phyloP scores from a whole-genome alignment of 2,329 filamentous ascomycete species.

The Cadophora gregata region DNA sequence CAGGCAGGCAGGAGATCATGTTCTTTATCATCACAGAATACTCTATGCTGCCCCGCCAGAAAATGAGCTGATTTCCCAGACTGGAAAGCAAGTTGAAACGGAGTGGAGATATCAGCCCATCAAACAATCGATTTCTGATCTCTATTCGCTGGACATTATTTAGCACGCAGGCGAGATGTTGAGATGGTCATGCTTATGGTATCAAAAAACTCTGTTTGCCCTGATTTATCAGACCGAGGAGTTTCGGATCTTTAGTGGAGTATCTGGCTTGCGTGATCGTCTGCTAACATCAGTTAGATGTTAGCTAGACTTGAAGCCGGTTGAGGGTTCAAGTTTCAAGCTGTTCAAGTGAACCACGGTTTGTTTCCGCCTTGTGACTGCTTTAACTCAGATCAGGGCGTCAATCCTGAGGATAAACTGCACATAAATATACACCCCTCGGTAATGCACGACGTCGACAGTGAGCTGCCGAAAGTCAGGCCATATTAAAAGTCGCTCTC shows the following conservation, averaged over 20 bases:
- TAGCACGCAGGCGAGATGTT: not conserved
- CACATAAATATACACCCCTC: no score
- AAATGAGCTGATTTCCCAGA: not conserved
- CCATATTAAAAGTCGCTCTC: not conserved
- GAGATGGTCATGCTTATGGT: not conserved
- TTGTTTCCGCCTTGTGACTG: no score
- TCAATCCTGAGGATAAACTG: no score
- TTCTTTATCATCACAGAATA: not conserved
- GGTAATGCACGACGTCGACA: no score
- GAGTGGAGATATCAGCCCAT: not conserved
- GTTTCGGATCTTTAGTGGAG: not conserved
- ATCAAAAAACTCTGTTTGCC: not conserved
- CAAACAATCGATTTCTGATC: not conserved
- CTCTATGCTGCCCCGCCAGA: not conserved
- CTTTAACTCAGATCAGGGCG: no score
- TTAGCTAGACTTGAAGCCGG: not conserved
- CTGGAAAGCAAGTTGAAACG: not conserved
- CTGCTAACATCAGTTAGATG: not conserved
- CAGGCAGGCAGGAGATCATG: not conserved
- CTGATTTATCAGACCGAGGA: not conserved
- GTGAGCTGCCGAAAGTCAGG: no score
- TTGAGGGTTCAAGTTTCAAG: not conserved
- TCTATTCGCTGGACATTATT: not conserved
- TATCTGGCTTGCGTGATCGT: no score
- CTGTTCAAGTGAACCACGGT: no score